phyloP scores from a whole-genome alignment of 208 protist genomes.

The Acanthamoeba culbertsoni region DNA sequence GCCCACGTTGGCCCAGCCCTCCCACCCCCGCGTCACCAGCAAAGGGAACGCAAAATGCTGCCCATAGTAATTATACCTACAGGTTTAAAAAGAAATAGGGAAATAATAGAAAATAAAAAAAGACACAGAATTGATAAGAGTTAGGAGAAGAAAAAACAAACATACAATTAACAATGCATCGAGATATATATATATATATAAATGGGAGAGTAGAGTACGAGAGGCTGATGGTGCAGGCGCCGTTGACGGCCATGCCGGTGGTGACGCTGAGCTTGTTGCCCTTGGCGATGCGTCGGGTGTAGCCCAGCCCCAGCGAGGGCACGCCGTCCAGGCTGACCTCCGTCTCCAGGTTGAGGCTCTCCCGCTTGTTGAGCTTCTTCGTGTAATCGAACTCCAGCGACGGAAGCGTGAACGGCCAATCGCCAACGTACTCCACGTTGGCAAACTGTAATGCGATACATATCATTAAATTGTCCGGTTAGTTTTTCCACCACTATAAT shows the following conservation, averaged over 20 bases:
- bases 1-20: neutral
- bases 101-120: no score
- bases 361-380: constrained; percentile 17
- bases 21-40: neutral
- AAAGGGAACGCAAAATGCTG: constrained; percentile 7
- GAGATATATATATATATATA: neutral
- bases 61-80: neutral
- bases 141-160: neutral
- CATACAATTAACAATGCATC: neutral
- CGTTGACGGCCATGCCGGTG: neutral
- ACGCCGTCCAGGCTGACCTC: neutral
- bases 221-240: neutral
- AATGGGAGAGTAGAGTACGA: neutral
- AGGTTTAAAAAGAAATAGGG: no score
- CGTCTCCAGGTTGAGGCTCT: constrained; percentile 9
- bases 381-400: neutral
- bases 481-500: no score
- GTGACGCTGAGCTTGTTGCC: constrained; percentile 35
- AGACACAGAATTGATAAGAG: neutral
- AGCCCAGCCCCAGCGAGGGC: neutral
- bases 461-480: no score
- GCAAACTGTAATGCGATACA: no score
- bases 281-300: neutral
- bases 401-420: constrained; percentile 28
- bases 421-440: neutral